A percentile compares a stretch with the other conserved stretches of the same genome.
These are phyloP conservation scores for Notholithocarpus densiflorus DNA, from an alignment of 306 rosid species.

Conservation along the genomic window DNA sequence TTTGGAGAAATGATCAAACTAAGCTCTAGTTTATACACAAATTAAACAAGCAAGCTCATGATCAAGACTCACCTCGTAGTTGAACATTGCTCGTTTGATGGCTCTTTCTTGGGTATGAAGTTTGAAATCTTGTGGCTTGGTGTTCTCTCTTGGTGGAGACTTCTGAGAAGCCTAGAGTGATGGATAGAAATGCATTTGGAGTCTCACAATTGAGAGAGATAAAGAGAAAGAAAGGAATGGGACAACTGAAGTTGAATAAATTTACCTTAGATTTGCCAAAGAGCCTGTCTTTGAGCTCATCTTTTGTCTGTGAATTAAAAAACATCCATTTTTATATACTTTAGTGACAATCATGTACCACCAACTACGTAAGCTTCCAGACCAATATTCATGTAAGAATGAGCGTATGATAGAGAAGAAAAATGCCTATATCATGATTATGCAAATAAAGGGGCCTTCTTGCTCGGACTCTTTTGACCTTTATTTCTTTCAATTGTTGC, in stretches of 20 bases:
- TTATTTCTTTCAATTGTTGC: too few species aligned
- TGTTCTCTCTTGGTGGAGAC: conserved; percentile 56
- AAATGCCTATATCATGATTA: not conserved
- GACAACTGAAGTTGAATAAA: not conserved
- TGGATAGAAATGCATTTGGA: not conserved
- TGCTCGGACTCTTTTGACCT: not conserved
- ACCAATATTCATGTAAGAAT: not conserved
- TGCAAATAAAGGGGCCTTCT: not conserved
- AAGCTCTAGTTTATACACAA: not conserved
- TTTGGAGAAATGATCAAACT: not conserved
- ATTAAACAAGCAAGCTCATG: not conserved
- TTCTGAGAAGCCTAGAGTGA: conserved; percentile 43
- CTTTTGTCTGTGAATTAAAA: conserved; percentile 46
- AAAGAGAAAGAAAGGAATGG: not conserved
- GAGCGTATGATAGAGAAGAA: not conserved
- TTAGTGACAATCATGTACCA: conserved; percentile 11
- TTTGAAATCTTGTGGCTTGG: conserved; percentile 75
- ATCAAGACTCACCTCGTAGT: conserved; percentile 56
- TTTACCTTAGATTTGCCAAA: conserved; percentile 47
- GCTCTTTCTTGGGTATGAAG: conserved; percentile 91
- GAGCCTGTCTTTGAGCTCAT: conserved; percentile 43
- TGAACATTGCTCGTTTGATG: conserved; percentile 79
- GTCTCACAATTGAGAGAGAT: not conserved
- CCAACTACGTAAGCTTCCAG: not conserved
- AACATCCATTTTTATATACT: conserved; percentile 19